These are phyloP conservation scores for Zygosaccharomyces bisporus DNA, from an alignment of 805 yeast genomes.

Conservation along the genomic window DNA sequence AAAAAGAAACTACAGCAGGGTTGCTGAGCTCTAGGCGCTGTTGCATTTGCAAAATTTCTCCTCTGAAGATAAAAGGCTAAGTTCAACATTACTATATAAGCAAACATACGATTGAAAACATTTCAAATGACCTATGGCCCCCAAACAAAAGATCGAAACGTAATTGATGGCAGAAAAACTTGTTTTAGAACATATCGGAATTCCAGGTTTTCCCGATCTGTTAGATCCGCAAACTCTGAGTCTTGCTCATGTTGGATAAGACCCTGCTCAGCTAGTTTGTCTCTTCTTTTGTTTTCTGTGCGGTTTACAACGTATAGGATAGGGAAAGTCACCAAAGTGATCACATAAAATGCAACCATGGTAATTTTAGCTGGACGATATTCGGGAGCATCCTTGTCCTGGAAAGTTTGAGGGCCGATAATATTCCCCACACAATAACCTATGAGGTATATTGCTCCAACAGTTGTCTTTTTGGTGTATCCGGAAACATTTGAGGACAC, in stretches of 20 bases:
- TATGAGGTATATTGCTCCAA: constrained; percentile 52
- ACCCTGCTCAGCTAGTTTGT: constrained; percentile 34
- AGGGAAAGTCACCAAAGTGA: constrained; percentile 37
- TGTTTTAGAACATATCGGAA: constrained; percentile 53
- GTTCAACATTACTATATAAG: too few relatives aligned
- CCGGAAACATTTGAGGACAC: constrained; percentile 59
- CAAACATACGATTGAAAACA: too few relatives aligned
- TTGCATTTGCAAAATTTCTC: too few relatives aligned
- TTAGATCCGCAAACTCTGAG: constrained; percentile 50
- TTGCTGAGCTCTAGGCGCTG: too few relatives aligned
- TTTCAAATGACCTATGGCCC: too few relatives aligned
- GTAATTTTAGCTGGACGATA: constrained; percentile 57
- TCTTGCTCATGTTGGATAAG: constrained; percentile 23
- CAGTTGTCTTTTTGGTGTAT: constrained; percentile 49
- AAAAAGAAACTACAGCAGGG: too few relatives aligned
- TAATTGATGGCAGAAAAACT: too few relatives aligned
- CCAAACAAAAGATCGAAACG: too few relatives aligned
- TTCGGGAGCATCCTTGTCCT: constrained; percentile 46
- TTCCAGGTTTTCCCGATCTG: constrained; percentile 53
- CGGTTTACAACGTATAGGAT: constrained; percentile 33
- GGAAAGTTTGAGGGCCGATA: constrained; percentile 60
- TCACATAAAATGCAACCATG: constrained; percentile 43
- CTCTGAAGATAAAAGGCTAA: too few relatives aligned
- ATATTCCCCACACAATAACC: constrained; percentile 54
- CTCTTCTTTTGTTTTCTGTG: constrained; percentile 50